Base-by-base conservation (phyloP, 1,284 basidiomycete species). In the Fomes fomentarius region DNA sequence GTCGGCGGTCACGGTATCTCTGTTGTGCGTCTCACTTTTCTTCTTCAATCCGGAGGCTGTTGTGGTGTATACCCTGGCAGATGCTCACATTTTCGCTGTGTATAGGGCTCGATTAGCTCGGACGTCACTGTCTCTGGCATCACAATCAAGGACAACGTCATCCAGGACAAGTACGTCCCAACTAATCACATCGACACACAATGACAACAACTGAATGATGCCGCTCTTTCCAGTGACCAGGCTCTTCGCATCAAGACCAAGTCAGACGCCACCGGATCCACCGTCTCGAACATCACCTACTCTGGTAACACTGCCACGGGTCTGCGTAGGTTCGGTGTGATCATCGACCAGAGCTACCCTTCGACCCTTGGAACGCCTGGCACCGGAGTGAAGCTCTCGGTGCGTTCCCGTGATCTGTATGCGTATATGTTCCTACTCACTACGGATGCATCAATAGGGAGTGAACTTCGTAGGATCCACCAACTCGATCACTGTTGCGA, bases 1-100 rank as follows among this genome's bases (percentile, higher is more conserved):
- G 69, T 71, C 2, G 73, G 75, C 14, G 83, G 85, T 3, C 85
- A 87, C 54, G 84, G 85, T 28, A 78, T 84, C 53, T 84, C 82
- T 8, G 74, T 87, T 24, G 73, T 68, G 50, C 25, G 47, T 21
- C 7, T 31, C 14, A 17, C 17, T 45, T 21, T 0, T 17, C 15
- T 19, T 38, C 17, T 4, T 10, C 31, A 10, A 9, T 3, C n/a
- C n/a, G n/a, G n/a, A n/a, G n/a, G n/a, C n/a, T n/a, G n/a, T n/a
- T n/a, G n/a, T n/a, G n/a, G n/a, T n/a, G n/a, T n/a, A n/a, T n/a
- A n/a, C n/a, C n/a, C n/a, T n/a, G 4, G 7, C 11, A 25, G n/a
- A 26, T 5, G 26, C 34, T 8, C 14, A 21, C 22, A 2, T 17
- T 4, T 7, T 17, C 9, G 30, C 24, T 35, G 9, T 26, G 17